Evolutionary conservation across 352 stramenopile genomes (phyloP), one percentile per base, ranked within the genome.

Genomic region (Globisporangium heterothallicum): DNA sequence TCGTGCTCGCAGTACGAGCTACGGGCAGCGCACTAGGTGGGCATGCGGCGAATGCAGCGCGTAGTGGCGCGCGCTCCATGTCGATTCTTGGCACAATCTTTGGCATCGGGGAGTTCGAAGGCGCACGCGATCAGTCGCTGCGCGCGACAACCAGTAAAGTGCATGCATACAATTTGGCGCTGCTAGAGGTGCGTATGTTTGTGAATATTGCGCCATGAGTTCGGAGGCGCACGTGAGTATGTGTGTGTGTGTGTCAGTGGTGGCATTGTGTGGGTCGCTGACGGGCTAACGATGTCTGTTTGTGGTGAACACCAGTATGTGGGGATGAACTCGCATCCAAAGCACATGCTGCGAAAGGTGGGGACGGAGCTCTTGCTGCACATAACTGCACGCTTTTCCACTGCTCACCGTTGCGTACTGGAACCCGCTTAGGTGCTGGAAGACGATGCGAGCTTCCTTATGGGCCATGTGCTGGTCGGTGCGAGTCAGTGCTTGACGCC

Each of bases 401-500:
- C 19, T 32, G 36, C 6, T 45, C 26, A n/a, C 45, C 22, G 13
- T 4, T 12, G 13, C 18, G 34, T 55, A 22, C 30, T 18, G 13
- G 16, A 3, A 36, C 27, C 6, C 6, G 4, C 14, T 24, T 24
- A 70, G 61, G 68, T 88, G 25, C 48, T 94, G 32, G 64, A 65
- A 7, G 68, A 84, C 22, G 72, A 88, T 38, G 57, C 42, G n/a
- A 36, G 66, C 16, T 92, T 91, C 49, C 59, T 94, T 25, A 94
- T 94, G 81, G 84, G 81, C 40, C 81, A 91, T 42, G 77, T 92
- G 46, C 81, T 94, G 13, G 79, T 94, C 4, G 81, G 72, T 19
- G 65, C 78, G 10, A 94, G 81, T 34, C 71, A 92, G 50, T 86
- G 67, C 41, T 65, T 94, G 21, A 51, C 65, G 18, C 81, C 84